Evolutionary conservation across 1,284 basidiomycete genomes (phyloP), one percentile per base, ranked within the genome.

Genomic region (Retiboletus fuscus): DNA sequence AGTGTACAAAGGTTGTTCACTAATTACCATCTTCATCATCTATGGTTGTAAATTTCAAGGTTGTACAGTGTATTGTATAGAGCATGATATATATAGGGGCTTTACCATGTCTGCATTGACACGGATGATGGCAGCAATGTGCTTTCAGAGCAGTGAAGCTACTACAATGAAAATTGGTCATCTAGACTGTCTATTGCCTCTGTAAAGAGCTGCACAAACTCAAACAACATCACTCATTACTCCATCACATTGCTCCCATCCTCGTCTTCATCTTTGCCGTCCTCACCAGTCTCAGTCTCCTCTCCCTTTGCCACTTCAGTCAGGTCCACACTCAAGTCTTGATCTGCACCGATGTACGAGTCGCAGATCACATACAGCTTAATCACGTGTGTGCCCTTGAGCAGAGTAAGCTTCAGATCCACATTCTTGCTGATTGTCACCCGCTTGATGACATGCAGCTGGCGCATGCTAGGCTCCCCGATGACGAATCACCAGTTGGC

Each of bases 391-490:
- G 86, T 86, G 51, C 97, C 97, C 82, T 96, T 90, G 1, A 94
- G 91, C 63, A 98, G 82, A 41, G 90, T 93, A 78, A 99, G 95
- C 82, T 99, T 96, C 53, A 99, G 90, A 80, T 96, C 96, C 70
- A 95, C 92, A 34, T 86, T 92, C 76, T 91, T 92, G 77, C 89
- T 92, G 73, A 99, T 91, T 0, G 97, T 98, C 30, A 99, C 95
- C 71, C 94, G 94, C 85, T 99, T 98, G 88, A 99, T 98, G 66
- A 95, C 94, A 43, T 96, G 91, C 57, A 99, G 85, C 76, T 94
- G 92, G 72, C 88, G 89, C 75, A 85, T 92, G 34, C 34, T 34
- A 4, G 34, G 34, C 34, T 34, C 34, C 4, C 34, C 8, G 34
- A 34, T 34, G 34, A 34, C 34, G 8, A 34, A 4, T 8, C 34